Percentiles rank a stretch among this genome's conserved stretches.
These are phyloP conservation scores for Penicillium sp. DNA, from an alignment of 2,329 filamentous ascomycete genomes.

Conservation along the genomic window DNA sequence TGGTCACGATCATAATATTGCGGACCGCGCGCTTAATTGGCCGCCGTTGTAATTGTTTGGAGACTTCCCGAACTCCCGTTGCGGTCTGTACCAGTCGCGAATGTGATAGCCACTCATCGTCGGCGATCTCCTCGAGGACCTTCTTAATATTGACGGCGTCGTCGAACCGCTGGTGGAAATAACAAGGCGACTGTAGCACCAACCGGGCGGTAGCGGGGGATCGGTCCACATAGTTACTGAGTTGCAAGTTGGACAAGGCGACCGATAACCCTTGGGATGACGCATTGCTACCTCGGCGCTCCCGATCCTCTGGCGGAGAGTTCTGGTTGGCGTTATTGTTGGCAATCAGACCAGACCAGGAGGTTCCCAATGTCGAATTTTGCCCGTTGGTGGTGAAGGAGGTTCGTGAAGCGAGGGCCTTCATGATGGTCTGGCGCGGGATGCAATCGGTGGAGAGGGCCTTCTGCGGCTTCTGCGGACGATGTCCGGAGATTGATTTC, in stretches of 20 bases:
- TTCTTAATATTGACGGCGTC: conserved; percentile 93
- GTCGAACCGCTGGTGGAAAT: conserved; percentile 96
- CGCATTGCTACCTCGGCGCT: conserved; percentile 46
- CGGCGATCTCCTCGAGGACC: conserved; percentile 89
- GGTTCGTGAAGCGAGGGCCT: conserved; percentile 67
- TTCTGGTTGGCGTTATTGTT: conserved; percentile 15
- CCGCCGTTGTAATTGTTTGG: conserved; percentile 87
- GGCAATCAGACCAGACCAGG: conserved; percentile 63
- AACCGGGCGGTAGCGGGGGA: conserved; percentile 52
- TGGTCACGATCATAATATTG: conserved; percentile 98
- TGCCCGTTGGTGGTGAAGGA: conserved; percentile 50
- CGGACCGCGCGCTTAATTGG: conserved; percentile 89
- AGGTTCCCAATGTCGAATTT: conserved; percentile 56
- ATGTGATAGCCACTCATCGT: conserved; percentile 86
- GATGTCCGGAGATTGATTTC: conserved; percentile 31
- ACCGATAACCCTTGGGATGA: conserved; percentile 63
- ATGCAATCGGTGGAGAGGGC: conserved; percentile 64
- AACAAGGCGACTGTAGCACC: conserved; percentile 86
- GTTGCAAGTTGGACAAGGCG: conserved; percentile 55
- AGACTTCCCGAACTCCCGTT: conserved; percentile 90
- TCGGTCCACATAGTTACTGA: conserved; percentile 45
- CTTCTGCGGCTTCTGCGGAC: conserved; percentile 45
- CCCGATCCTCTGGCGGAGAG: conserved; percentile 25
- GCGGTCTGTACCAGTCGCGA: conserved; percentile 93
- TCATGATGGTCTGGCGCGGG: conserved; percentile 78